phyloP scores from a whole-genome alignment of 768 basidiomycete genomes.

The Lactarius vividus region DNA sequence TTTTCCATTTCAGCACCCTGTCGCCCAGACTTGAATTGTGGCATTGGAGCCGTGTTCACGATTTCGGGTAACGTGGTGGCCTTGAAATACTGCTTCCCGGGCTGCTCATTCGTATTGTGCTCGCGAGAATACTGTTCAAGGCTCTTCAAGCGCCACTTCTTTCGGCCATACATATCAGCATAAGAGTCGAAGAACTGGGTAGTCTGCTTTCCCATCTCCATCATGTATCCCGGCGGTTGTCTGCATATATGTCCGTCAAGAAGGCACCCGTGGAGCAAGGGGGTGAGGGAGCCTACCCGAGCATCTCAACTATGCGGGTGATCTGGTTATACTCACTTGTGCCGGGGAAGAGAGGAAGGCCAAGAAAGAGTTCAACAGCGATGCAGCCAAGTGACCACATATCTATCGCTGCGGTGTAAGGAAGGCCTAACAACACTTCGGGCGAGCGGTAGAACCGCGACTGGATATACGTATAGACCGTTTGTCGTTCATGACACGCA shows the following conservation, averaged over 20 bases:
- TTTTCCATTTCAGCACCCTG: conserved; percentile 82
- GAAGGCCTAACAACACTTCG: conserved; percentile 91
- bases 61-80: conserved; percentile 92
- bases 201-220: conserved; percentile 95
- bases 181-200: conserved; percentile 87
- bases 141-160: conserved; percentile 84
- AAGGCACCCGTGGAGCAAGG: conserved; percentile 11
- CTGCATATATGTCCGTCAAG: conserved; percentile 40
- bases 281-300: conserved; percentile 64
- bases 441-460: conserved; percentile 98
- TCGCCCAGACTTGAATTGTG: conserved; percentile 71
- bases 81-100: conserved; percentile 98
- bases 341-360: conserved; percentile 94
- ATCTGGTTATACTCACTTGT: conserved; percentile 99
- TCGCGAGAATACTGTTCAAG: conserved; percentile 95
- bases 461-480: conserved; percentile 99
- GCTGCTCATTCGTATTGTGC: conserved; percentile 94
- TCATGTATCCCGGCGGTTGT: conserved; percentile 86
- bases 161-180: conserved; percentile 71
- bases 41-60: conserved; percentile 93
- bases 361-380: conserved; percentile 96
- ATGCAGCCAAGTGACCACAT: conserved; percentile 99
- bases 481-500: conserved; percentile 97
- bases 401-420: conserved; percentile 93
- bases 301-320: conserved; percentile 95